phyloP scores from a whole-genome alignment of 495 filamentous ascomycete species.

The Aspergillus incahuasiensis region DNA sequence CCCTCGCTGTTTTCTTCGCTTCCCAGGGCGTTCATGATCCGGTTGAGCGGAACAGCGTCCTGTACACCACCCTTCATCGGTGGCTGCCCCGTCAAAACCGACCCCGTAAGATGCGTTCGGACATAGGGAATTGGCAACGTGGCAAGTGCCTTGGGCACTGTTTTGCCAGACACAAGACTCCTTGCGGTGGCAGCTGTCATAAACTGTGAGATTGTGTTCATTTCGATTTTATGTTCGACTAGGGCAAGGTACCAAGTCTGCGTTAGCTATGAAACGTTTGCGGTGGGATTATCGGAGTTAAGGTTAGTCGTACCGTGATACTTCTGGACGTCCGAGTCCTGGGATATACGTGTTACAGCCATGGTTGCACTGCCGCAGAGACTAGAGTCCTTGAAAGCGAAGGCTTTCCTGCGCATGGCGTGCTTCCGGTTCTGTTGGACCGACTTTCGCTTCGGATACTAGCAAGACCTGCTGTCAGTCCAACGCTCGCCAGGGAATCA shows the following conservation, averaged over 20 bases:
- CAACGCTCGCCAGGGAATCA: no score
- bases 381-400: not conserved
- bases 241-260: no score
- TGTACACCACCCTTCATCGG: not conserved
- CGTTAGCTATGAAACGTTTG: no score
- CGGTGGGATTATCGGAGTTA: no score
- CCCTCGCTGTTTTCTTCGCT: not conserved
- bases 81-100: not conserved
- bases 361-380: not conserved
- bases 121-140: not conserved
- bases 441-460: not conserved
- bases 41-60: not conserved
- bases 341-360: not conserved
- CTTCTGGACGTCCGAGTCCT: no score
- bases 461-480: no score
- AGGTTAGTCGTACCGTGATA: no score
- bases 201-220: not conserved
- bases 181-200: not conserved
- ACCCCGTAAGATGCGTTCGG: not conserved
- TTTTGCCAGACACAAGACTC: not conserved
- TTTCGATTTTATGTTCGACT: not conserved
- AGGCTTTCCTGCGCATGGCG: not conserved
- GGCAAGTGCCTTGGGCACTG: not conserved
- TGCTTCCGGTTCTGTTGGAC: not conserved
- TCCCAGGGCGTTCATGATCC: not conserved